Conservation (phyloP, 176 grass and related monocot species). For the Canna indica region DNA sequence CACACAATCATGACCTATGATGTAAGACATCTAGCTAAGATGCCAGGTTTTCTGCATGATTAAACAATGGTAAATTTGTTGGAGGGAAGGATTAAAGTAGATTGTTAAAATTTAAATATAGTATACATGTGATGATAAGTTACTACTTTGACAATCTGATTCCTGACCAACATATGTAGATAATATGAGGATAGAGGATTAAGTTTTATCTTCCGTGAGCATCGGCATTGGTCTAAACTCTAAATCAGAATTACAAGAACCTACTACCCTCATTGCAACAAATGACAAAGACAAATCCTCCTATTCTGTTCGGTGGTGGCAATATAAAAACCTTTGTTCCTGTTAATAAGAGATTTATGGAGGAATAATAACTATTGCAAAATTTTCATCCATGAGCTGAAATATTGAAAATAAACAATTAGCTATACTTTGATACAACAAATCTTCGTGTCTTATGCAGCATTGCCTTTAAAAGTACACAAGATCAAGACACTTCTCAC, state of each 20-base stretch:
- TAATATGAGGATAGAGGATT: too few relatives aligned
- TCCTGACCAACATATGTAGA: too few relatives aligned
- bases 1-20: not conserved
- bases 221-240: too few relatives aligned
- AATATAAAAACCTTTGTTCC: not conserved
- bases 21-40: not conserved
- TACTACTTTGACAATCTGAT: too few relatives aligned
- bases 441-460: too few relatives aligned
- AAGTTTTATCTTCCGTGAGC: too few relatives aligned
- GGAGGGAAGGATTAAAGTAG: not conserved
- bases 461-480: too few relatives aligned
- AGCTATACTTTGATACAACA: too few relatives aligned
- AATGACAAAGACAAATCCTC: not conserved
- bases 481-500: too few relatives aligned
- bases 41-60: not conserved
- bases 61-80: not conserved
- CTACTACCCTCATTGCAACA: not conserved
- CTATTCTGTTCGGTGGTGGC: not conserved
- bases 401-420: not conserved
- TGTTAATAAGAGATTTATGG: not conserved
- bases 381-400: not conserved
- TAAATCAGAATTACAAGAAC: not conserved
- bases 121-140: too few relatives aligned
- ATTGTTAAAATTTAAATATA: too few relatives aligned
- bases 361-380: not conserved